Conservation (phyloP, 2,329 filamentous ascomycete species). For the Pseudofabraea citricarpa region DNA sequence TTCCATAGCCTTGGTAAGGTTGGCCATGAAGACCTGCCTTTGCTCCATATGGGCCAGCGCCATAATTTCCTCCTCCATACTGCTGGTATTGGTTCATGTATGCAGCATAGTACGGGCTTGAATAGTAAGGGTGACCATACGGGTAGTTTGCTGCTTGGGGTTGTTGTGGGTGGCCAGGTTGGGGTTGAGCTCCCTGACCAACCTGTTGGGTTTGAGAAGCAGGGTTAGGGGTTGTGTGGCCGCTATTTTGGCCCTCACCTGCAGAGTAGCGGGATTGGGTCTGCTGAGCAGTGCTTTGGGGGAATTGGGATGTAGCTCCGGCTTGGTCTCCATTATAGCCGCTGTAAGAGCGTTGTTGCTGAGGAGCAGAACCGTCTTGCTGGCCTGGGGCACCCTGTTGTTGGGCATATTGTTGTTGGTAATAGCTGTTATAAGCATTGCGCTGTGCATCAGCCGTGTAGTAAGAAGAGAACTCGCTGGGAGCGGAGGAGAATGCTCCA, state of each 20-base stretch:
- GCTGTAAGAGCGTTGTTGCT: conserved; percentile 74
- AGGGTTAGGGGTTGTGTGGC: conserved; percentile 86
- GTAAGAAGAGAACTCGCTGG: conserved; percentile 78
- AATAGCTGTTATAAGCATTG: conserved; percentile 69
- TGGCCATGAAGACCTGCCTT: conserved; percentile 29
- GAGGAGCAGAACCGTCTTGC: conserved; percentile 67
- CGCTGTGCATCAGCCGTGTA: conserved; percentile 73
- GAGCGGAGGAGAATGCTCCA: conserved; percentile 67
- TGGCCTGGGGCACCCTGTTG: conserved; percentile 54
- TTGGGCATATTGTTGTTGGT: conserved; percentile 60
- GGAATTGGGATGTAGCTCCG: conserved; percentile 63
- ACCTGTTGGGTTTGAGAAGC: conserved; percentile 48
- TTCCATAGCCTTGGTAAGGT: conserved; percentile 29
- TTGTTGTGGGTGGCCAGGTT: conserved; percentile 44
- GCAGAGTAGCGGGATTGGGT: conserved; percentile 53
- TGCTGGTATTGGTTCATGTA: conserved; percentile 51
- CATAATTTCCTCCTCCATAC: conserved; percentile 31
- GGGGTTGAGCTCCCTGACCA: conserved; percentile 35
- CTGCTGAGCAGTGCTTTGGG: conserved; percentile 66
- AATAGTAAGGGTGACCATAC: conserved; percentile 55
- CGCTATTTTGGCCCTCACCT: conserved; percentile 76
- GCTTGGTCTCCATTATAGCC: conserved; percentile 65
- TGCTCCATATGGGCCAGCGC: conserved; percentile 29
- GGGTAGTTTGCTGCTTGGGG: conserved; percentile 44
- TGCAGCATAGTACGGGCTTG: conserved; percentile 57